Conservation (phyloP, 305 asterid species). For the Solanum chacoense region DNA sequence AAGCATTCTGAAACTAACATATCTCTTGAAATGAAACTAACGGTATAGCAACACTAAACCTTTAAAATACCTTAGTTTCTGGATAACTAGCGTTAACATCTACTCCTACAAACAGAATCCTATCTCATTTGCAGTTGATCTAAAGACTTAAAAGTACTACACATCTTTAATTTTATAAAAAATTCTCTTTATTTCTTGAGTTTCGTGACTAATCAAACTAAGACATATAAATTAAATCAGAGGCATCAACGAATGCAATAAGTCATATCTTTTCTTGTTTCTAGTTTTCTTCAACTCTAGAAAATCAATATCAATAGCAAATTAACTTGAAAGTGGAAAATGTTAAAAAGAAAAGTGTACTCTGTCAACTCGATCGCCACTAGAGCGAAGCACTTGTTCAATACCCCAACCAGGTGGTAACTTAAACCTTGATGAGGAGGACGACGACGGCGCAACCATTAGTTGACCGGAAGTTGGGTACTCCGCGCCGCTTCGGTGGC, state of each 20-base stretch:
- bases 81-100: not conserved
- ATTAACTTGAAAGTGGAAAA: not conserved
- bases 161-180: not conserved
- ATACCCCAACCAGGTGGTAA: slow-evolving; percentile 59
- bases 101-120: not conserved
- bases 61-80: not conserved
- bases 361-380: slow-evolving; percentile 48
- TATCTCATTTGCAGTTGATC: not conserved
- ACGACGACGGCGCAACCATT: not conserved
- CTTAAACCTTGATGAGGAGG: slow-evolving; percentile 14
- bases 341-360: slow-evolving; percentile 14
- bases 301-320: not conserved
- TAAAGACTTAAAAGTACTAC: not conserved
- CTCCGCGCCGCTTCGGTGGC: slow-evolving; percentile 14
- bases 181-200: not conserved
- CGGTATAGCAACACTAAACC: not conserved
- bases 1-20: not conserved
- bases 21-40: not conserved
- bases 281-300: not conserved
- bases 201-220: not conserved
- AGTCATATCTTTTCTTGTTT: not conserved
- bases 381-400: slow-evolving; percentile 43
- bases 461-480: slow-evolving; percentile 4
- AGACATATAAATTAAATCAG: not conserved
- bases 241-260: not conserved